Base-by-base conservation (phyloP, 257 asterid genomes). In the Cinchona pubescens region DNA sequence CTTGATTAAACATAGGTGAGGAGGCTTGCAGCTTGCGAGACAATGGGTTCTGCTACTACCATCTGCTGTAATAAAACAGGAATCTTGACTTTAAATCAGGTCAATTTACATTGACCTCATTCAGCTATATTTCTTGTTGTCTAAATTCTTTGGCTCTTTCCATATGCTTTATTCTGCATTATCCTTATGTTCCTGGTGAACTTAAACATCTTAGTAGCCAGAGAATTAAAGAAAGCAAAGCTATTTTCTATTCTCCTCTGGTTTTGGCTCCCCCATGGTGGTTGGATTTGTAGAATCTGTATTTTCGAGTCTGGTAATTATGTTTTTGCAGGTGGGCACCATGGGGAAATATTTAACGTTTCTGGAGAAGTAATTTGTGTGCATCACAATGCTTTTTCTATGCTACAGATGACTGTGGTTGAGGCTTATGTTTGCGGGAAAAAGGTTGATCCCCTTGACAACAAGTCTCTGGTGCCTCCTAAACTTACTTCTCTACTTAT, bases 1-100 rank as follows among this genome's bases (percentile, higher is more conserved):
- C 68, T 56, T 59, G 37, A 53, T 66, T 45, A 74, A 72, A 38
- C 84, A 78, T 85, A 94, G 99, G 99, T 94, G 63, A 86, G 99
- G 87, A 88, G 99, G 87, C 86, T 94, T 75, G 92, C 99, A 69
- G 99, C 99, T 71, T 94, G 99, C 82, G 99, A 94, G 75, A 94
- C 99, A 29, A 94, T 94, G 99, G 99, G 99, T 32, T 94, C 97
- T 71, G 99, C 99, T 37, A 94, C 97, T 58, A 94, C 99, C 67
- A 94, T 94, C 80, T 94, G 97, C 84, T 92, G 97, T 81, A 97
- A 94, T 72, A 94, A 94, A 86, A 94, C 99, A 69, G 99, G 99
- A 69, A 94, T 97, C 64, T 85, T 94, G 81, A 94, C 99, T 62
- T 83, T 94, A 43, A 94, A 92, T 84, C 97, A 92, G 94, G 97